Evolutionary conservation across 2,329 filamentous ascomycete genomes (phyloP).

Genomic region (Venturia effusa): DNA sequence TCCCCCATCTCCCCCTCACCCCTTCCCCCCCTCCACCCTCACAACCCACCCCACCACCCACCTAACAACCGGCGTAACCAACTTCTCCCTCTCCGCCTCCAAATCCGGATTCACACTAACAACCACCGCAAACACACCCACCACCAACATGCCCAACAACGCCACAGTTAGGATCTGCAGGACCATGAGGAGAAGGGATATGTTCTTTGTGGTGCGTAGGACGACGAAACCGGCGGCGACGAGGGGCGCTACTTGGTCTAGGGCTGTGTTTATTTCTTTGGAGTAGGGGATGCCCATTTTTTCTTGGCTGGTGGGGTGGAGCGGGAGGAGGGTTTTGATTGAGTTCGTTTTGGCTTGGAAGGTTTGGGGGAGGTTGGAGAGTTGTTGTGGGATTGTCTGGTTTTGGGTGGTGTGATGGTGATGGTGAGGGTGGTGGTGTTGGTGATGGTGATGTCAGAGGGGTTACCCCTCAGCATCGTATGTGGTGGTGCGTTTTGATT

Average conservation of each 20-base stretch:
- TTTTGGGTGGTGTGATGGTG: neutral
- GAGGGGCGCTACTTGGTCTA: conserved; percentile 42
- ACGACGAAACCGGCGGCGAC: conserved; percentile 39
- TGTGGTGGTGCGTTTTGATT: too few species aligned
- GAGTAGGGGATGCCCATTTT: conserved; percentile 43
- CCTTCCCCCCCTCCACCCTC: neutral
- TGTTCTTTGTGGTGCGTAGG: conserved; percentile 39
- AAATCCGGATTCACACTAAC: conserved; percentile 39
- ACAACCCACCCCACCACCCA: neutral
- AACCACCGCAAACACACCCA: conserved; percentile 29
- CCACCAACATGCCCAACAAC: conserved; percentile 29
- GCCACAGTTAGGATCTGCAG: conserved; percentile 37
- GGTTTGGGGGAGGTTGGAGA: neutral
- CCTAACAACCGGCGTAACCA: conserved; percentile 31
- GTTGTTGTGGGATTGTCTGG: neutral
- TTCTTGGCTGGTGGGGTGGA: too few species aligned
- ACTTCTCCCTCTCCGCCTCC: conserved; percentile 27
- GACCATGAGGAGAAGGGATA: conserved; percentile 35
- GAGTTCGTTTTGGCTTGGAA: too few species aligned
- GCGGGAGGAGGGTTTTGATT: too few species aligned
- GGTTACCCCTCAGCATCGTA: too few species aligned
- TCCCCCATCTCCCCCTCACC: neutral
- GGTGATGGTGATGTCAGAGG: neutral
- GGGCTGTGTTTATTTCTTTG: conserved; percentile 40
- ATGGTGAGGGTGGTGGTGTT: neutral